Conservation (phyloP, 1,139 yeast species). For the Kodamaea anthophila region DNA sequence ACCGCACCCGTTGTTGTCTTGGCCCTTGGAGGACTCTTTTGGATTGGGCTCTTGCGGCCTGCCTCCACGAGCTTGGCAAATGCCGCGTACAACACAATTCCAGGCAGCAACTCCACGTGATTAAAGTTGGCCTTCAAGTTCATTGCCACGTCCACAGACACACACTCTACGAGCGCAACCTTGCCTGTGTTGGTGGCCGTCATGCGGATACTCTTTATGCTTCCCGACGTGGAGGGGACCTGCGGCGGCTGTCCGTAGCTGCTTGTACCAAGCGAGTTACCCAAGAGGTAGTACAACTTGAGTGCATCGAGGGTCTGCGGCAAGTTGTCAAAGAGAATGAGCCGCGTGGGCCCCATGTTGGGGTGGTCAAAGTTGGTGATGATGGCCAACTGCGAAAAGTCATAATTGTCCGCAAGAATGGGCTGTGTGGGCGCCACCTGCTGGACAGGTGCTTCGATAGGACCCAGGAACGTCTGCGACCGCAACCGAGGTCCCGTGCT, state of each 20-base stretch:
- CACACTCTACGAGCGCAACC: slow-evolving; percentile 69
- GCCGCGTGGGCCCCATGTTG: slow-evolving; percentile 69
- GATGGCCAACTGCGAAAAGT: slow-evolving; percentile 32
- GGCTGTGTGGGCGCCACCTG: slow-evolving; percentile 5
- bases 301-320: slow-evolving; percentile 43
- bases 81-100: slow-evolving; percentile 57
- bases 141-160: slow-evolving; percentile 67
- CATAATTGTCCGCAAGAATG: slow-evolving; percentile 46
- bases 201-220: slow-evolving; percentile 46
- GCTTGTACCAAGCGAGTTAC: slow-evolving; percentile 22
- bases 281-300: slow-evolving; percentile 30
- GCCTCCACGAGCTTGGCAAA: slow-evolving; percentile 54
- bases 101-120: slow-evolving; percentile 78
- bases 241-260: slow-evolving; percentile 9
- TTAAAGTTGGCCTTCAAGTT: slow-evolving; percentile 69
- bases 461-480: slow-evolving; percentile 41
- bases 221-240: slow-evolving; percentile 1
- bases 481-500: slow-evolving; percentile 22
- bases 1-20: background rate
- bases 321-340: slow-evolving; percentile 70
- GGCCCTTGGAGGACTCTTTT: slow-evolving; percentile 3
- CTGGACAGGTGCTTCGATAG: slow-evolving; percentile 7
- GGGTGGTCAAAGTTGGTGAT: slow-evolving; percentile 66
- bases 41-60: slow-evolving; percentile 9
- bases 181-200: slow-evolving; percentile 34